phyloP scores from a whole-genome alignment of 1,284 basidiomycete genomes.

The Tilletia indica region DNA sequence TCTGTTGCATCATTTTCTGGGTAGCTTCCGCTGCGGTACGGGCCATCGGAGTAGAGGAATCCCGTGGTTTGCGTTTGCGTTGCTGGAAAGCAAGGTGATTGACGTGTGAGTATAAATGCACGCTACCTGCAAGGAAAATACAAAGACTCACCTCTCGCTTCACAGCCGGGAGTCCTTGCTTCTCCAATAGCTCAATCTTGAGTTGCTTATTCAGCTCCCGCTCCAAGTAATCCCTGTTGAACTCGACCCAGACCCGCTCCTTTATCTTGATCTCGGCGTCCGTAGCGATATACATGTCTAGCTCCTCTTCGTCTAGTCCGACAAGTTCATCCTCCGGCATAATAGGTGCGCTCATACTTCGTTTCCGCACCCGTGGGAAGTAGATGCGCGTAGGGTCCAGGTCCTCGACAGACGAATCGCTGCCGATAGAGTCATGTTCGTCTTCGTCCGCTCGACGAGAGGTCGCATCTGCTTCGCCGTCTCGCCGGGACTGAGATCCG shows the following conservation, averaged over 20 bases:
- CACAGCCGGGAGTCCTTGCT: conserved; percentile 38
- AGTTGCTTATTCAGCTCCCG: conserved; percentile 58
- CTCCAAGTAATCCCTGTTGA: conserved; percentile 90
- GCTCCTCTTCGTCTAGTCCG: conserved; percentile 81
- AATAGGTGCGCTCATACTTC: background rate
- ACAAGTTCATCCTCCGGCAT: conserved; percentile 34
- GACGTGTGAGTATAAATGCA: background rate
- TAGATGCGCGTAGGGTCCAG: conserved; percentile 12
- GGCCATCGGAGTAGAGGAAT: conserved; percentile 18
- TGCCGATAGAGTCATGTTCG: background rate
- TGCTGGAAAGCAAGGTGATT: background rate
- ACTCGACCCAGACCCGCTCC: conserved; percentile 92
- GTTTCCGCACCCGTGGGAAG: background rate
- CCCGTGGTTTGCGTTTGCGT: conserved; percentile 17
- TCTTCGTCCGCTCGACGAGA: background rate
- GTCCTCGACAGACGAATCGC: conserved; percentile 7
- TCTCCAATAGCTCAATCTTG: conserved; percentile 52
- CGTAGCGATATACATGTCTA: conserved; percentile 76
- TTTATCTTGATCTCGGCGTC: conserved; percentile 85
- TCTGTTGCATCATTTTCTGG: conserved; percentile 50
- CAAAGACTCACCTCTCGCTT: background rate
- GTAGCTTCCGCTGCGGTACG: conserved; percentile 48
- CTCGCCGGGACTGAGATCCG: background rate
- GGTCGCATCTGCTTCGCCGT: background rate
- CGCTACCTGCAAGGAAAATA: background rate